These are phyloP conservation scores for Globisporangium cederbergense DNA, from an alignment of 352 stramenopile genomes.

Conservation along the genomic window DNA sequence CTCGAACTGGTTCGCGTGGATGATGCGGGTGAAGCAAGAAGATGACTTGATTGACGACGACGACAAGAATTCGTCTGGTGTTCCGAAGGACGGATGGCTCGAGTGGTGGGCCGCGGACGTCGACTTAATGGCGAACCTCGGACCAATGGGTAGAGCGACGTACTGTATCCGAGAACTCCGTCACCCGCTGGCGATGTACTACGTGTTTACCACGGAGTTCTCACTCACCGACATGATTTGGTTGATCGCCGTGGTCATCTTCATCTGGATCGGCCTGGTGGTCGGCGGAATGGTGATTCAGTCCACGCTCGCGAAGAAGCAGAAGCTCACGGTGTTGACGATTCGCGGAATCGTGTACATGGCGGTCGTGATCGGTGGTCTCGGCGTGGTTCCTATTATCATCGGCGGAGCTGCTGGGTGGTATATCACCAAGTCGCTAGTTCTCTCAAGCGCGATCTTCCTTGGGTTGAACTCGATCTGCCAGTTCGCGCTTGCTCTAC, in stretches of 20 bases:
- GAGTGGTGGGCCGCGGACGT: conserved; percentile 74
- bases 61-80: conserved; percentile 30
- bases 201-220: conserved; percentile 77
- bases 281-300: conserved; percentile 45
- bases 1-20: conserved; percentile 81
- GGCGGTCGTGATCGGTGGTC: conserved; percentile 54
- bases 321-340: conserved; percentile 53
- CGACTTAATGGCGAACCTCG: conserved; percentile 65
- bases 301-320: conserved; percentile 45
- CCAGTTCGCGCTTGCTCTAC: conserved; percentile 66
- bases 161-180: conserved; percentile 80
- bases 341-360: conserved; percentile 76
- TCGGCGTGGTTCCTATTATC: conserved; percentile 50
- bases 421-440: conserved; percentile 62
- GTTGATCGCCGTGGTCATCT: conserved; percentile 46
- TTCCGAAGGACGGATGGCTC: conserved; percentile 66
- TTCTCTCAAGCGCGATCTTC: conserved; percentile 63
- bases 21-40: conserved; percentile 63
- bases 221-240: conserved; percentile 36
- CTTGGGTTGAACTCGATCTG: conserved; percentile 69
- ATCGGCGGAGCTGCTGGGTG: conserved; percentile 54
- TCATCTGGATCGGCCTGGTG: conserved; percentile 51
- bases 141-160: conserved; percentile 63
- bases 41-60: conserved; percentile 35
- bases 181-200: conserved; percentile 79